Base-by-base conservation (phyloP, 2,329 filamentous ascomycete genomes). In the Talaromyces sp. region DNA sequence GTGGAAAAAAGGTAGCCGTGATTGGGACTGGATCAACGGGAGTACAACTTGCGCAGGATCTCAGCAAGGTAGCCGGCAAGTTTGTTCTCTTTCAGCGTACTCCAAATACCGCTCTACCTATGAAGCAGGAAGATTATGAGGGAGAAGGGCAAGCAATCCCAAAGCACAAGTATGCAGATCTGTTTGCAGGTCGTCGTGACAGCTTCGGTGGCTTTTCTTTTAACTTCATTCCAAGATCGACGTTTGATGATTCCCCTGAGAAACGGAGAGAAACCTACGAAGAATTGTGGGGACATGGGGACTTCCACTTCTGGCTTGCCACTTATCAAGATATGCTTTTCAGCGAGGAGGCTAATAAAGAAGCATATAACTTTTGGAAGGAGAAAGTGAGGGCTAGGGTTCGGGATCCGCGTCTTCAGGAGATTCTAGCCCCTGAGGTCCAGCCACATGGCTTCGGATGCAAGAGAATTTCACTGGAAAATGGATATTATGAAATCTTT, bases 351-450 rank as follows among this genome's bases (percentile, higher is more conserved):
- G 83, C 84, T 2, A 88, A 87, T 70, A 72, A 79, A n/a, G 78
- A 82, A 65, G 77, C 80, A 0, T 88, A 87, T 69, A 75, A 82
- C 2, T 87, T 87, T 71, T 87, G 85, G 83, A 77, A 77, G 2
- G 78, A 79, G 66, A 86, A 85, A 72, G 81, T 81, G 0, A 78
- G 84, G 0, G 77, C 74, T 13, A 80, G 85, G 2, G 79, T 88
- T 50, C 74, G 77, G 0, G 83, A 88, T 63, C 79, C 84, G 0
- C 73, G 73, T 31, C 79, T 81, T 67, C 74, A 80, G 31, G 81
- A 86, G 15, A 67, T 87, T 2, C 76, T 88, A 7, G 85, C 85
- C 0, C 86, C 86, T 0, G 68, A 78, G 9, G 72, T 83, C 54
- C 82, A 80, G 74, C 85, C 82, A 0, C 83, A 87, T 63, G 81